Evolutionary conservation across 352 stramenopile genomes (phyloP).

Genomic region (Elongisporangium prolatum): DNA sequence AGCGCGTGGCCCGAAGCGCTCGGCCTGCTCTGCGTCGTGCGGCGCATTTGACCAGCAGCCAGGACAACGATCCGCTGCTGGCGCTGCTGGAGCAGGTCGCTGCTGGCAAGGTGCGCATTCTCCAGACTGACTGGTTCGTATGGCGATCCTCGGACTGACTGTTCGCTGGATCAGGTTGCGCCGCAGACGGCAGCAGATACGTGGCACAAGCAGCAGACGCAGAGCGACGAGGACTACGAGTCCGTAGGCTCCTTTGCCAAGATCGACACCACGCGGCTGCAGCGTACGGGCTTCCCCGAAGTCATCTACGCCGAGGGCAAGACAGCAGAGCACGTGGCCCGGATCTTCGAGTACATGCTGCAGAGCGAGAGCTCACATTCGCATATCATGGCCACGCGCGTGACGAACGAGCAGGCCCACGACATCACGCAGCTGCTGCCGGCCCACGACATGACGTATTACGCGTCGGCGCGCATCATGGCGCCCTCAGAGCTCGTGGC

Average conservation of each 20-base stretch:
- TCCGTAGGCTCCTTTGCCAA: conserved; percentile 55
- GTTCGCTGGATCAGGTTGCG: not conserved
- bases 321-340: conserved; percentile 82
- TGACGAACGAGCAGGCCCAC: conserved; percentile 40
- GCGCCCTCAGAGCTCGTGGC: conserved; percentile 30
- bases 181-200: conserved; percentile 15
- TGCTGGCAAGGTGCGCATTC: conserved; percentile 32
- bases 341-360: conserved; percentile 91
- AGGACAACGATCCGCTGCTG: conserved; percentile 4
- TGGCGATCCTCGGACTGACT: not conserved
- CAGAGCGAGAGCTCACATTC: conserved; percentile 20
- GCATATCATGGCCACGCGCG: conserved; percentile 81
- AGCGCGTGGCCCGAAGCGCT: not conserved
- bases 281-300: conserved; percentile 93
- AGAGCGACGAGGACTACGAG: conserved; percentile 41
- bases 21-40: not conserved
- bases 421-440: conserved; percentile 32
- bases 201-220: conserved; percentile 10
- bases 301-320: conserved; percentile 95
- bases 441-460: conserved; percentile 48
- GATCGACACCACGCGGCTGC: conserved; percentile 87
- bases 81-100: conserved; percentile 56
- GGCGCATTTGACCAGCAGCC: not conserved
- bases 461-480: conserved; percentile 66
- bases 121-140: too few species aligned